Evolutionary conservation across 768 basidiomycete species (phyloP).

Genomic region (Baorangia bicolor): DNA sequence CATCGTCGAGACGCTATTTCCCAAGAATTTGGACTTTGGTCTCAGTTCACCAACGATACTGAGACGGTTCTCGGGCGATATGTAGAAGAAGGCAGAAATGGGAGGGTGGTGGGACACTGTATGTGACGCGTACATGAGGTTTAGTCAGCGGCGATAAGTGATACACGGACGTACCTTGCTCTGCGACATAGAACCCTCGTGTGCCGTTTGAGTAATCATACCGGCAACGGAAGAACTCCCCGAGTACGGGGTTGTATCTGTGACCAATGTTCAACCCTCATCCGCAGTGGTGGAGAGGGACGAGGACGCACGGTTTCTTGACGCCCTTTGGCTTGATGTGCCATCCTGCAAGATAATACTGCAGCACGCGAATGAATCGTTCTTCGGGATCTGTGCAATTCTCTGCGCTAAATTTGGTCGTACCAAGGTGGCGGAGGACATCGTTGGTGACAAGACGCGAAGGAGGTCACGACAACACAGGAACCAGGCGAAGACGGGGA

Average conservation of each 20-base stretch:
- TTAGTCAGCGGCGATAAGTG: slow-evolving; percentile 1
- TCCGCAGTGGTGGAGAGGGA: background rate
- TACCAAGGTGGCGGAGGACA: background rate
- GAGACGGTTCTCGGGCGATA: slow-evolving; percentile 86
- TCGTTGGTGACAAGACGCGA: background rate
- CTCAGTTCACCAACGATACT: slow-evolving; percentile 89
- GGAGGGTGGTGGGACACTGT: slow-evolving; percentile 96
- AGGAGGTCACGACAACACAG: background rate
- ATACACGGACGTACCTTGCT: slow-evolving; percentile 65
- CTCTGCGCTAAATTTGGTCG: slow-evolving; percentile 58
- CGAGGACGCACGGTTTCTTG: slow-evolving; percentile 86
- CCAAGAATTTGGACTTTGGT: slow-evolving; percentile 95
- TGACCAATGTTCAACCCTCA: slow-evolving; percentile 5
- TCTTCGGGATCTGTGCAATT: slow-evolving; percentile 81
- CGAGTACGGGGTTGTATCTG: slow-evolving; percentile 95
- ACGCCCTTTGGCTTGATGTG: slow-evolving; percentile 99
- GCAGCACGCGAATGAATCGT: slow-evolving; percentile 85
- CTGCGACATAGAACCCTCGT: slow-evolving; percentile 94
- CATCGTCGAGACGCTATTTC: slow-evolving; percentile 92
- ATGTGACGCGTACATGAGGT: background rate
- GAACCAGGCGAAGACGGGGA: background rate
- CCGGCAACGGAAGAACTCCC: slow-evolving; percentile 96
- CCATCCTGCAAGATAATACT: slow-evolving; percentile 98
- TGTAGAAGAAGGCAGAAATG: slow-evolving; percentile 93
- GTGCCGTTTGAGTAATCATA: slow-evolving; percentile 91